Evolutionary conservation across 2,329 filamentous ascomycete genomes (phyloP).

Genomic region (Scortechinia acanthostroma): DNA sequence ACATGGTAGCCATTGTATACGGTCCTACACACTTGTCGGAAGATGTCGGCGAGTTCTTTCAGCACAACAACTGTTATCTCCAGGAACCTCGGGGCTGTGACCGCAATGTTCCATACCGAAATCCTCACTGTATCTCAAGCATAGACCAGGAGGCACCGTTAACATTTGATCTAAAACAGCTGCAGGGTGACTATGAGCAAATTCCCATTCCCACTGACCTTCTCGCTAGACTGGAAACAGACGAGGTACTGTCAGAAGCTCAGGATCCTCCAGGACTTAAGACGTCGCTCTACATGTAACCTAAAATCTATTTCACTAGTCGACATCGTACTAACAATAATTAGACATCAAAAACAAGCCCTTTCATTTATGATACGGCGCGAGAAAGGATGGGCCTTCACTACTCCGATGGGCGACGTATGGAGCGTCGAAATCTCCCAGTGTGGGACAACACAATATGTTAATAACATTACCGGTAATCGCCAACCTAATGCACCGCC

Average conservation of each 20-base stretch:
- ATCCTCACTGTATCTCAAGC: constrained; percentile 25
- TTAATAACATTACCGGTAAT: constrained; percentile 20
- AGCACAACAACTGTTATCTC: constrained; percentile 15
- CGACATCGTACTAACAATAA: constrained; percentile 4
- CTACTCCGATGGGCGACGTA: constrained; percentile 14
- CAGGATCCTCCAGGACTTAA: constrained; percentile 13
- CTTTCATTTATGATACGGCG: constrained; percentile 29
- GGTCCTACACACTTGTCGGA: too few relatives aligned
- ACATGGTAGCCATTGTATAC: too few relatives aligned
- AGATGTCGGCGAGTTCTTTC: too few relatives aligned
- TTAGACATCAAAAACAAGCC: constrained; percentile 32
- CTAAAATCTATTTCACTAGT: background rate
- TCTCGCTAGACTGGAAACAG: constrained; percentile 13
- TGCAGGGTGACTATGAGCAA: too few relatives aligned
- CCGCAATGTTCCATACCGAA: constrained; percentile 18
- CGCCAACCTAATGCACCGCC: constrained; percentile 18
- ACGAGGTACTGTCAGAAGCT: constrained; percentile 11
- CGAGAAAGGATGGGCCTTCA: constrained; percentile 24
- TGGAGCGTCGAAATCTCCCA: constrained; percentile 18
- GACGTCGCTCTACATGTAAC: constrained; percentile 13
- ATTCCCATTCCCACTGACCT: too few relatives aligned
- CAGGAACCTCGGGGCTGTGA: constrained; percentile 21
- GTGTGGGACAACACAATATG: constrained; percentile 12
- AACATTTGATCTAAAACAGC: constrained; percentile 7
- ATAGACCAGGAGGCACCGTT: too few relatives aligned